Percentiles rank a stretch among this genome's conserved stretches.
These are phyloP conservation scores for Circinella umbellata DNA, from an alignment of 371 early-diverging fungal species.

Conservation along the genomic window DNA sequence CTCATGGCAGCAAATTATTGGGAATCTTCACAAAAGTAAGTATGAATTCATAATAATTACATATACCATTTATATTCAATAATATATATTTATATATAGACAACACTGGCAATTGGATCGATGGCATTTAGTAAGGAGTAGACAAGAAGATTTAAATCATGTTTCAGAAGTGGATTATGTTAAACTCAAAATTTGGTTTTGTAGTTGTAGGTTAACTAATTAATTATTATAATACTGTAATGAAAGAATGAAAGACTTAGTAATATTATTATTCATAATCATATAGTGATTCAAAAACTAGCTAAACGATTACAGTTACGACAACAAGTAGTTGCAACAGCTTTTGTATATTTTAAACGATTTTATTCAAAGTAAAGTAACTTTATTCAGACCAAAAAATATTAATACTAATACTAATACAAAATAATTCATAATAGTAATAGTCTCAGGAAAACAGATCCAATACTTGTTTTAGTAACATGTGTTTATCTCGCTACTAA, in stretches of 20 bases:
- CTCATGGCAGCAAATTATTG: conserved; percentile 81
- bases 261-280: no score
- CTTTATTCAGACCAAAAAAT: no score
- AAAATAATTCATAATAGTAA: conserved; percentile 58
- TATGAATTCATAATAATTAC: no score
- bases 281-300: conserved; percentile 74
- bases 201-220: conserved; percentile 53
- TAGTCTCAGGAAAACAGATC: conserved; percentile 73
- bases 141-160: conserved; percentile 63
- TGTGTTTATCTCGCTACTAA: conserved; percentile 90
- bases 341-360: conserved; percentile 86
- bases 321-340: conserved; percentile 88
- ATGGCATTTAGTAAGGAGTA: conserved; percentile 54
- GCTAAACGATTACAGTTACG: conserved; percentile 76
- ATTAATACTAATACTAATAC: no score
- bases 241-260: no score
- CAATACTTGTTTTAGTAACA: conserved; percentile 76
- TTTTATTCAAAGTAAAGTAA: conserved; percentile 80
- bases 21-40: conserved; percentile 74
- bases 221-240: neutral
- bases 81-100: no score
- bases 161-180: conserved; percentile 61
- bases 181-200: conserved; percentile 72
- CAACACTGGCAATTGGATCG: conserved; percentile 72
- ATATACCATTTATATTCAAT: no score